Base-by-base conservation (phyloP, 805 yeast species). In the Candida rishiriensis region DNA sequence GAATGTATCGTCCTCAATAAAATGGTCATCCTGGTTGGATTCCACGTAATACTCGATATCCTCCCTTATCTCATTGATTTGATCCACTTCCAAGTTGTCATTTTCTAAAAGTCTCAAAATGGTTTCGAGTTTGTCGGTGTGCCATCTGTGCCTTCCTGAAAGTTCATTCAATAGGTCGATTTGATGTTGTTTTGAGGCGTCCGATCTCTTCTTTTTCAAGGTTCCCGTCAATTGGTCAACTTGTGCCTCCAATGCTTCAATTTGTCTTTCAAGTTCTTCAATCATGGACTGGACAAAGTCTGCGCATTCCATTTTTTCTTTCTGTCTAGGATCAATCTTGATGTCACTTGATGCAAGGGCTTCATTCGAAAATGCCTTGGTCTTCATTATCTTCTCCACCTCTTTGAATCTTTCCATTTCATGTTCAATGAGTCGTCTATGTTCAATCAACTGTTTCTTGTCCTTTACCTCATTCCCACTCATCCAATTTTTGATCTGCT, bases 371-470 rank as follows among this genome's bases (percentile, higher is more conserved):
- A 87, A 91, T 41, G 96, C 97, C 65, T 91, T 91, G 33, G 95
- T 88, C 68, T 91, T 91, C 78, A 88, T 84, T 51, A 84, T 80
- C 67, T 89, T 88, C 66, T 91, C 99, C 54, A 91, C 88, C 44
- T 88, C 91, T 63, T 93, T 93, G 69, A 91, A 93, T 56, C 89
- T 78, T 65, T 91, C 99, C 99, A 91, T 91, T 49, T 93, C 93
- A 51, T 70, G 70, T 56, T 79, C 84, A 52, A 85, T 85, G 41
- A 79, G 60, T 54, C 75, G 71, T 49, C 93, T 72, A 58, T 89
- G 85, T 56, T 91, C 97, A 45, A 83, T 72, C 51, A 88, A 70
- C 13, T 81, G 76, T 56, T 85, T 86, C 61, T 88, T 93, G 56
- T 91, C 95, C 63, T 95, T 89, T 38, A 90, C 89, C 50, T 90